A percentile compares a stretch with the other conserved stretches of the same genome.
These are phyloP conservation scores for Cystobasidiaceae sp. DNA, from an alignment of 1,284 basidiomycete species.

Conservation along the genomic window DNA sequence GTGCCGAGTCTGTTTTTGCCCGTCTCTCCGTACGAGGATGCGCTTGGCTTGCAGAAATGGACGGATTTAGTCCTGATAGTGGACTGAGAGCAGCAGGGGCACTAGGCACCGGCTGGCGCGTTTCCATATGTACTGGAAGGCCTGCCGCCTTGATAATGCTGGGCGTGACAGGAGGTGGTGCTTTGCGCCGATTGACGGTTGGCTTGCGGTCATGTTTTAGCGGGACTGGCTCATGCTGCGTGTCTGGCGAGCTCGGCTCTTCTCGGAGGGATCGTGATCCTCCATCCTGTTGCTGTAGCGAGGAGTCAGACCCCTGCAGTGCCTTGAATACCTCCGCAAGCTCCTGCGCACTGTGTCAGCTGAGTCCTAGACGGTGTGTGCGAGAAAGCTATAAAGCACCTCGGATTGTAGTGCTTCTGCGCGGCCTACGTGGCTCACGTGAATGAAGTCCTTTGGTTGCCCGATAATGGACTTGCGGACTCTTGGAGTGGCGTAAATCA, in stretches of 20 bases:
- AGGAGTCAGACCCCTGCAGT: not conserved
- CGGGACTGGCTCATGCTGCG: not conserved
- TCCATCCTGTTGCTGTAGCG: not conserved
- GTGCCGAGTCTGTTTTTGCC: no score
- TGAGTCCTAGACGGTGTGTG: not conserved
- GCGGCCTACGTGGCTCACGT: slow-evolving; percentile 4
- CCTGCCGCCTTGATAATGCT: slow-evolving; percentile 30
- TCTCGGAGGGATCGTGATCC: not conserved
- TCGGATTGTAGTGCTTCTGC: slow-evolving; percentile 8
- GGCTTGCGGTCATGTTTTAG: not conserved
- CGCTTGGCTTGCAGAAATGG: no score
- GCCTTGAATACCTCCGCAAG: not conserved
- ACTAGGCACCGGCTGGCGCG: not conserved
- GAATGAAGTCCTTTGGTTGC: not conserved
- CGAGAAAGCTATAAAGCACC: not conserved
- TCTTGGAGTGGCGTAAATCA: not conserved
- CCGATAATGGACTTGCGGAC: slow-evolving; percentile 9
- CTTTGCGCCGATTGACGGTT: slow-evolving; percentile 14
- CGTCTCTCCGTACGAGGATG: no score
- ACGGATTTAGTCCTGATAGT: no score
- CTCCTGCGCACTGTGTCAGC: not conserved
- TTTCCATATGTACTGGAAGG: not conserved
- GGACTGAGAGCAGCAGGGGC: not conserved
- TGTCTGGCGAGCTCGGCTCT: not conserved
- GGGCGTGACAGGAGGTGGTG: slow-evolving; percentile 27